Evolutionary conservation across 352 stramenopile genomes (phyloP).

Genomic region (Globisporangium solare): DNA sequence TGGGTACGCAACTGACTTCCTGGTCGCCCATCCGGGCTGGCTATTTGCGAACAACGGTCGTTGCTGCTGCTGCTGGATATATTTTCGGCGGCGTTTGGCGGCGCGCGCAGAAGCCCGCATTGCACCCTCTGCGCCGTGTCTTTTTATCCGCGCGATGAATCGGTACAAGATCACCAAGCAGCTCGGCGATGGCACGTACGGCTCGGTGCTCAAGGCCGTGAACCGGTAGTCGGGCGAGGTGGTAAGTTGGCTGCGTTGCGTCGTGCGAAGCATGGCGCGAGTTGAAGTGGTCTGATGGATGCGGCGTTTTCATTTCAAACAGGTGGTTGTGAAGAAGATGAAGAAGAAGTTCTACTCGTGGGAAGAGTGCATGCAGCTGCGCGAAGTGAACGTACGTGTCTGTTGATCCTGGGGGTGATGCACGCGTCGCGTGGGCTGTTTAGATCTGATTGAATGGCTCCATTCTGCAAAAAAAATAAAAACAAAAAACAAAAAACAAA

Average conservation of each 20-base stretch:
- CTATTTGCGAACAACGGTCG: background rate
- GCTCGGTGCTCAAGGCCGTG: slow-evolving; percentile 92
- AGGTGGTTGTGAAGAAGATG: slow-evolving; percentile 97
- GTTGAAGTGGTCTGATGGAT: too few species aligned
- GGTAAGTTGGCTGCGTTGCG: slow-evolving; percentile 33
- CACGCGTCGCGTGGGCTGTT: slow-evolving; percentile 4
- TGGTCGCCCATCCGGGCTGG: background rate
- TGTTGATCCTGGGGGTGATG: background rate
- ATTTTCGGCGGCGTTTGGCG: background rate
- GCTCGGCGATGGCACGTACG: slow-evolving; percentile 94
- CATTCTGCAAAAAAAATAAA: background rate
- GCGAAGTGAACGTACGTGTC: slow-evolving; percentile 94
- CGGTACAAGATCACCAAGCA: slow-evolving; percentile 95
- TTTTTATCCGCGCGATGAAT: slow-evolving; percentile 74
- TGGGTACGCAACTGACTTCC: background rate
- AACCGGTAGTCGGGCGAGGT: slow-evolving; percentile 93
- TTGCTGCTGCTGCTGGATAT: background rate
- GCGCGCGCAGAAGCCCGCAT: background rate
- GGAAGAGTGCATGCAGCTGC: slow-evolving; percentile 96
- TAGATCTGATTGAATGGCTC: slow-evolving; percentile 1
- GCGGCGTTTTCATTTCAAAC: background rate
- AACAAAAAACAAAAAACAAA: slow-evolving; percentile 9
- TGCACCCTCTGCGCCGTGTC: too few species aligned
- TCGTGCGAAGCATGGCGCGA: background rate
- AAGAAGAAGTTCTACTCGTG: slow-evolving; percentile 97